phyloP scores from a whole-genome alignment of 371 early-diverging fungal genomes.

The Ordospora pajunii region DNA sequence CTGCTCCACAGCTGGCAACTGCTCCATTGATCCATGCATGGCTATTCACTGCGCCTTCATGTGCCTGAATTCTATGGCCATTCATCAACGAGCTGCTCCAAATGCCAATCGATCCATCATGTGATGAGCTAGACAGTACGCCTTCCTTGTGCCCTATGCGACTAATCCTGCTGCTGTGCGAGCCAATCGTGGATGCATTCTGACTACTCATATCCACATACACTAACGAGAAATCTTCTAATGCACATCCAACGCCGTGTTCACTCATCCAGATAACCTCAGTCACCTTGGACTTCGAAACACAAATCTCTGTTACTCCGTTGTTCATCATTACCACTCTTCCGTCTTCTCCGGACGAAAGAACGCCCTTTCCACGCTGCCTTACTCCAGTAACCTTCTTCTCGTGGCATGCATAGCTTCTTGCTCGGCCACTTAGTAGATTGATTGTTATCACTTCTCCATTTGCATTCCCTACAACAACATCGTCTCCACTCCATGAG shows the following conservation, averaged over 20 bases:
- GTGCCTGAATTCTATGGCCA: neutral
- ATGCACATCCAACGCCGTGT: neutral
- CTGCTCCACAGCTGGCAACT: neutral
- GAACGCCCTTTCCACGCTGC: neutral
- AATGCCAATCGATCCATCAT: neutral
- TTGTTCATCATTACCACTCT: conserved; percentile 2
- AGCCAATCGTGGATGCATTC: neutral
- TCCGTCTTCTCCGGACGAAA: neutral
- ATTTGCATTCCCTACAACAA: neutral
- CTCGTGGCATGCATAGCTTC: neutral
- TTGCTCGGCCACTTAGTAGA: neutral
- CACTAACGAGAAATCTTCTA: neutral
- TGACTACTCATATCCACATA: neutral
- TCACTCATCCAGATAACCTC: neutral
- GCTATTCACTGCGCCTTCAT: neutral
- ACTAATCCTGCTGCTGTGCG: neutral
- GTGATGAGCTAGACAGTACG: neutral
- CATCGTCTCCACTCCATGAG: neutral
- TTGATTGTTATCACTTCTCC: conserved; percentile 1
- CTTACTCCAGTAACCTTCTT: neutral
- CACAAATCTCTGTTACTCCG: neutral
- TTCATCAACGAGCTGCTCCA: neutral
- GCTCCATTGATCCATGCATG: neutral
- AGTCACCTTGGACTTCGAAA: neutral
- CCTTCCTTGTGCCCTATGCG: neutral